A percentile compares a stretch with the other conserved stretches of the same genome.
Evolutionary conservation across 1,284 basidiomycete species (phyloP).

Genomic region (Cystobasidium sp.): DNA sequence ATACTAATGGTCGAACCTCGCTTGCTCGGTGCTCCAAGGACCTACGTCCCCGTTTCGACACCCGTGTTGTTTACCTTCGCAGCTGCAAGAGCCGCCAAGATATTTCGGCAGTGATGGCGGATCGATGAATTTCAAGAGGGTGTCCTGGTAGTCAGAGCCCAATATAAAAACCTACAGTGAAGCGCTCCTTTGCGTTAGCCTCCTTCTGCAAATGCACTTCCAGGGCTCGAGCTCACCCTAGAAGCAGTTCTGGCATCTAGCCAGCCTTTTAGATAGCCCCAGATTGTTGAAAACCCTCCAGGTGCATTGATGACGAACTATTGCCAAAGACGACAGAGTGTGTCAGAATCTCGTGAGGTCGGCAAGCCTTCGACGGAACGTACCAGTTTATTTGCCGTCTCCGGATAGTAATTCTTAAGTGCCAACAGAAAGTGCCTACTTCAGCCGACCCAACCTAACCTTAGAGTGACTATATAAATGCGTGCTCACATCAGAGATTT

Average conservation of each 20-base stretch:
- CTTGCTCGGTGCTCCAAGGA: constrained; percentile 12
- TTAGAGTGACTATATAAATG: not conserved
- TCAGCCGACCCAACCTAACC: no score
- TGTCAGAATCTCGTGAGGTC: not conserved
- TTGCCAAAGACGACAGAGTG: not conserved
- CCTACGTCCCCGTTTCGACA: constrained; percentile 36
- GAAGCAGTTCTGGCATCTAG: constrained; percentile 40
- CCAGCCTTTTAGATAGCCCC: constrained; percentile 41
- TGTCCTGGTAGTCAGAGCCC: constrained; percentile 22
- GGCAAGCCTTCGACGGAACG: not conserved
- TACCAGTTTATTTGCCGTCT: constrained; percentile 40
- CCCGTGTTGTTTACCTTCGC: constrained; percentile 4
- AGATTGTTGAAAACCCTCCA: constrained; percentile 33
- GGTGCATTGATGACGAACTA: constrained; percentile 43
- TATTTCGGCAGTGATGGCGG: constrained; percentile 27
- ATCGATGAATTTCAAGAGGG: constrained; percentile 37
- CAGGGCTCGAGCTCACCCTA: constrained; percentile 4
- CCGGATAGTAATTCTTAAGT: constrained; percentile 35
- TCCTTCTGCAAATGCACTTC: not conserved
- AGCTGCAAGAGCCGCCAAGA: constrained; percentile 42
- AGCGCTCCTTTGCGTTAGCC: no score
- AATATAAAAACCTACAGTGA: constrained; percentile 8
- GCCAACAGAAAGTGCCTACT: not conserved
- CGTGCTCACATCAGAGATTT: constrained; percentile 40
- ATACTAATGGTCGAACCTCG: not conserved